Percentiles rank a stretch among this genome's conserved stretches.
These are phyloP conservation scores for Neurospora discreta DNA, from an alignment of 495 filamentous ascomycete species.

Conservation along the genomic window DNA sequence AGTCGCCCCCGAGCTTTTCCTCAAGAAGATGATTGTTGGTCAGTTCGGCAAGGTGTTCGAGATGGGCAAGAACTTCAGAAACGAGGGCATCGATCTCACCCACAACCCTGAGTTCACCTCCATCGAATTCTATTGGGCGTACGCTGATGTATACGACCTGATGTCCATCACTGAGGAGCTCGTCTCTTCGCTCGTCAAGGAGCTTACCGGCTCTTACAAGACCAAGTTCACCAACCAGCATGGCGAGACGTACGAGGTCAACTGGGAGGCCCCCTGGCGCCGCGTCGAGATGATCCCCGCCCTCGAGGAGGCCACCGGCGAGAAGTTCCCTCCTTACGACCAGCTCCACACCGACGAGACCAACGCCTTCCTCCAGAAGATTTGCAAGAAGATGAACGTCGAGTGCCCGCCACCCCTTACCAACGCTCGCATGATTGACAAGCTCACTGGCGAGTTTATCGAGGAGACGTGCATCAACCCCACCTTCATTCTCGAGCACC, in stretches of 20 bases:
- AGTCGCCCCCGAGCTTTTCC: conserved; percentile 85
- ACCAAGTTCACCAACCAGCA: conserved; percentile 73
- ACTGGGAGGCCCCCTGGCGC: conserved; percentile 94
- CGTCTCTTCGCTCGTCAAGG: conserved; percentile 82
- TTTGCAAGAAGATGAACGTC: conserved; percentile 81
- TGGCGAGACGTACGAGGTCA: conserved; percentile 77
- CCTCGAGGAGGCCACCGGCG: conserved; percentile 77
- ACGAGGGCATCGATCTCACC: conserved; percentile 86
- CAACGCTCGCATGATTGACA: conserved; percentile 96
- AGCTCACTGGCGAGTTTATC: conserved; percentile 91
- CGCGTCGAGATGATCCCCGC: conserved; percentile 94
- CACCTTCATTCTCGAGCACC: conserved; percentile 83
- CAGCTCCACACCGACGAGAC: conserved; percentile 85
- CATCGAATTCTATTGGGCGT: conserved; percentile 87
- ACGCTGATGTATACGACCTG: conserved; percentile 83
- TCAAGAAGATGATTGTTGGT: conserved; percentile 84
- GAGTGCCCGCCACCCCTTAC: conserved; percentile 85
- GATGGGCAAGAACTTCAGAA: conserved; percentile 86
- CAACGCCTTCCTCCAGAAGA: conserved; percentile 69
- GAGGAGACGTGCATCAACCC: conserved; percentile 91
- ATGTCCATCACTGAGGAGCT: conserved; percentile 94
- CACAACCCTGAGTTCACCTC: conserved; percentile 98
- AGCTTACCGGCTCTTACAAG: conserved; percentile 71
- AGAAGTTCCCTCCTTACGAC: conserved; percentile 83
- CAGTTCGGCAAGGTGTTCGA: conserved; percentile 80